A percentile compares a stretch with the other conserved stretches of the same genome.
Evolutionary conservation across 2,329 filamentous ascomycete species (phyloP).

Genomic region (Aureobasidium melanogenum): DNA sequence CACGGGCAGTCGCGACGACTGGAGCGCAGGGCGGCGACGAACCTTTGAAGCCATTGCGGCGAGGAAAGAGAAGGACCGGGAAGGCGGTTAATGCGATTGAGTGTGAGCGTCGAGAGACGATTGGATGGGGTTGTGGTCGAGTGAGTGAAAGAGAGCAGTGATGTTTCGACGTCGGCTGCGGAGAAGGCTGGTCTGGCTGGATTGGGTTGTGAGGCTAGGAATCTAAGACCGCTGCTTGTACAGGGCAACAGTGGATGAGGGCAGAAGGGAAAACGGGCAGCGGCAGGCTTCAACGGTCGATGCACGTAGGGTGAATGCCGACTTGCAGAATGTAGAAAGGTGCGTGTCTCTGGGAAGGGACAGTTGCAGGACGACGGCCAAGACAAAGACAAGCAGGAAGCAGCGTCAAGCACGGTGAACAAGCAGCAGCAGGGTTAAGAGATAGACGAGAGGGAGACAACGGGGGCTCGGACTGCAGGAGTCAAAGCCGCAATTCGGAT

Average conservation of each 20-base stretch:
- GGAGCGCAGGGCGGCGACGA: neutral
- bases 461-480: neutral
- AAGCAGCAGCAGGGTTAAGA: constrained; percentile 1
- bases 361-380: constrained; percentile 1
- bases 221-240: neutral
- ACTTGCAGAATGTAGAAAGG: neutral
- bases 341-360: neutral
- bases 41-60: constrained; percentile 17
- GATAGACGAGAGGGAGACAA: neutral
- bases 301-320: constrained; percentile 1
- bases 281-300: constrained; percentile 9
- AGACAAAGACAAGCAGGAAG: constrained; percentile 2
- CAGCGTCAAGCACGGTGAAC: neutral
- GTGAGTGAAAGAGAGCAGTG: neutral
- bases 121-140: neutral
- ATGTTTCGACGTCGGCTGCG: constrained; percentile 1
- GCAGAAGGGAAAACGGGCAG: constrained; percentile 9
- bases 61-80: neutral
- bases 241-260: neutral
- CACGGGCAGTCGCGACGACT: neutral
- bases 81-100: neutral
- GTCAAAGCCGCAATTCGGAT: neutral
- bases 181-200: constrained; percentile 8
- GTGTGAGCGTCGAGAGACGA: neutral
- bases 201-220: neutral